A percentile compares a stretch with the other conserved stretches of the same genome.
These are phyloP conservation scores for Pisolithus tinctorius DNA, from an alignment of 768 basidiomycete species.

Conservation along the genomic window DNA sequence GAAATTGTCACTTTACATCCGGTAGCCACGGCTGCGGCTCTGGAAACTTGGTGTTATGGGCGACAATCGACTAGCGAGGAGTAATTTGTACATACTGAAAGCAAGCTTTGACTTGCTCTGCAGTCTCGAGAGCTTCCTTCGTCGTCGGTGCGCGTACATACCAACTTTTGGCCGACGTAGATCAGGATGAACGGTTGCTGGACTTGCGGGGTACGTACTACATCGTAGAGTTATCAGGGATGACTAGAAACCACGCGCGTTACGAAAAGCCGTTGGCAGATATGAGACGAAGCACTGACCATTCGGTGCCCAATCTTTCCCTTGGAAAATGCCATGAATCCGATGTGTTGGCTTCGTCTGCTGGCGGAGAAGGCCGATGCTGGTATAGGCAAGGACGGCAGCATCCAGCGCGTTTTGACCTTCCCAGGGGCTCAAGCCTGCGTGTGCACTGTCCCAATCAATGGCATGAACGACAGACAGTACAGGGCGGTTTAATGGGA, in stretches of 20 bases:
- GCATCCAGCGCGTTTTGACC: slow-evolving; percentile 81
- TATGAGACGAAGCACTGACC: slow-evolving; percentile 34
- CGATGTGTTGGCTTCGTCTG: slow-evolving; percentile 73
- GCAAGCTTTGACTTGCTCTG: slow-evolving; percentile 60
- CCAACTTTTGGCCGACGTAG: slow-evolving; percentile 36
- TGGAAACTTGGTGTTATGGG: slow-evolving; percentile 17
- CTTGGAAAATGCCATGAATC: slow-evolving; percentile 74
- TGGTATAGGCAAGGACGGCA: slow-evolving; percentile 78
- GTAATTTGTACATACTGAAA: slow-evolving; percentile 47
- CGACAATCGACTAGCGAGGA: neutral
- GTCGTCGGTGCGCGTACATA: slow-evolving; percentile 67
- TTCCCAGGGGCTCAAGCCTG: slow-evolving; percentile 78
- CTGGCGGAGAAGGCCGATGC: slow-evolving; percentile 73
- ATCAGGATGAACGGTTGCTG: neutral
- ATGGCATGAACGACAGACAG: neutral
- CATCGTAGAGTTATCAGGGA: slow-evolving; percentile 76
- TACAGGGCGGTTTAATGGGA: neutral
- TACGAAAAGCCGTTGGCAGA: neutral
- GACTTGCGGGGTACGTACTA: slow-evolving; percentile 34
- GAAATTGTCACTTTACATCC: slow-evolving; percentile 48
- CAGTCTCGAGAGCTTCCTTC: slow-evolving; percentile 50
- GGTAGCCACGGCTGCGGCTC: slow-evolving; percentile 63
- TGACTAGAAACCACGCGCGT: slow-evolving; percentile 41
- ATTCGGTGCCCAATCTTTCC: slow-evolving; percentile 69
- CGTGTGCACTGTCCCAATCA: slow-evolving; percentile 52